Percentiles rank a stretch among this genome's conserved stretches.
These are phyloP conservation scores for Porphyra umbilicalis DNA, from an alignment of 31 red algal genomes.

Conservation along the genomic window DNA sequence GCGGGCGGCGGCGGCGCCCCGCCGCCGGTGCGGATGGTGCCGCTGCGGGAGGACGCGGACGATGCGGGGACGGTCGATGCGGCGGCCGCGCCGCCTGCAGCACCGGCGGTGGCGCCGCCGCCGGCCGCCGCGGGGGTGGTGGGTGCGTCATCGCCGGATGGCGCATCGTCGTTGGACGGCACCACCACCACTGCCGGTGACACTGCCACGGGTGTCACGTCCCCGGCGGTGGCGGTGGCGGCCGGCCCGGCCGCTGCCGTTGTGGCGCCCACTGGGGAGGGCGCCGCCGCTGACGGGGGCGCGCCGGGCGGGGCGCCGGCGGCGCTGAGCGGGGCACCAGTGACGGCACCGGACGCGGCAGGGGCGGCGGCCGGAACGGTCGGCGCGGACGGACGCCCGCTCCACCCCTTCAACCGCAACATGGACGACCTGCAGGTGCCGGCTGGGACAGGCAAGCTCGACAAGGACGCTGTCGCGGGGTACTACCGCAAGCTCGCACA, in stretches of 20 bases:
- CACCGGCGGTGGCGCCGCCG: background rate
- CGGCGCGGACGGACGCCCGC: conserved; percentile 7
- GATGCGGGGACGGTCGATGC: background rate
- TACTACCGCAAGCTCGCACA: conserved; percentile 50
- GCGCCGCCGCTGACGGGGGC: background rate
- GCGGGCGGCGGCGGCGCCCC: background rate
- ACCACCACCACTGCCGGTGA: too few species aligned
- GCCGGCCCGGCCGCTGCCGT: background rate
- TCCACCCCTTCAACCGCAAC: conserved; percentile 51
- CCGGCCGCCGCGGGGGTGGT: background rate
- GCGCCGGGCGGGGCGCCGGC: background rate
- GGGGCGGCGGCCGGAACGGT: background rate
- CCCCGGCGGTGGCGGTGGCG: background rate
- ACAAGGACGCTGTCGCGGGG: conserved; percentile 18
- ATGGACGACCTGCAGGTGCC: conserved; percentile 38
- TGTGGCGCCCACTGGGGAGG: background rate
- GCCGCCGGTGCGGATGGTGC: background rate
- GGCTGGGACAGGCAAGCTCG: conserved; percentile 26
- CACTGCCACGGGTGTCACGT: background rate
- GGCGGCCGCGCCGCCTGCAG: background rate
- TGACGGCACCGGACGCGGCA: background rate
- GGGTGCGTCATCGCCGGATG: background rate
- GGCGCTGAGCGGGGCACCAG: background rate
- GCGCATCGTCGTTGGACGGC: too few species aligned
- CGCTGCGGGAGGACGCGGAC: background rate